Conservation (phyloP, 441 rosid species). For the Gossypium trilobum region DNA sequence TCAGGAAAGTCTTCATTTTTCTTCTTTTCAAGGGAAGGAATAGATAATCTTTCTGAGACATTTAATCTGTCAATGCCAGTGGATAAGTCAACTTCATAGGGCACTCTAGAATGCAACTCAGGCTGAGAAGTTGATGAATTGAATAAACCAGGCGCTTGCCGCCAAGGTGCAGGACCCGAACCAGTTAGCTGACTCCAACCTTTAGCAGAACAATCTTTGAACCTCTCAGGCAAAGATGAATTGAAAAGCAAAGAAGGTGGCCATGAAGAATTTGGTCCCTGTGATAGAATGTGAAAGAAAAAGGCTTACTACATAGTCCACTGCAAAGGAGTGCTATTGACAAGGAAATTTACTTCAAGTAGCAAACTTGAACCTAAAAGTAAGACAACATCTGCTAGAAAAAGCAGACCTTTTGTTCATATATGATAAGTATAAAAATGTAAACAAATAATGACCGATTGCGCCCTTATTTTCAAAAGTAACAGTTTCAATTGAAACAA, state of each 20-base stretch:
- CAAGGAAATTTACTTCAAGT: not conserved
- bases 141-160: constrained; percentile 64
- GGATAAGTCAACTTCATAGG: constrained; percentile 45
- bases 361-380: not conserved
- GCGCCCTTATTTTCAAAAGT: not conserved
- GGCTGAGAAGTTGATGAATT: constrained; percentile 55
- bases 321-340: constrained; percentile 5
- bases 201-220: constrained; percentile 45
- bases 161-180: constrained; percentile 72
- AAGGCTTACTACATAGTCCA: constrained; percentile 6
- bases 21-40: constrained; percentile 42
- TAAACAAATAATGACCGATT: not conserved
- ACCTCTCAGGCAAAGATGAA: constrained; percentile 42
- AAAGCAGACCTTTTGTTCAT: not conserved
- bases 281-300: constrained; percentile 21
- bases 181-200: constrained; percentile 63
- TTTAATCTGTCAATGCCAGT: constrained; percentile 36
- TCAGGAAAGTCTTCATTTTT: constrained; percentile 55
- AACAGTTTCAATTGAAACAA: not conserved
- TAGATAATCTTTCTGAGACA: constrained; percentile 33
- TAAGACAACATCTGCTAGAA: not conserved
- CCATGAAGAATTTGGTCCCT: constrained; percentile 55
- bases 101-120: constrained; percentile 41
- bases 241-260: constrained; percentile 36
- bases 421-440: not conserved